Evolutionary conservation across 495 filamentous ascomycete species (phyloP).

Genomic region (Darksidea phi): DNA sequence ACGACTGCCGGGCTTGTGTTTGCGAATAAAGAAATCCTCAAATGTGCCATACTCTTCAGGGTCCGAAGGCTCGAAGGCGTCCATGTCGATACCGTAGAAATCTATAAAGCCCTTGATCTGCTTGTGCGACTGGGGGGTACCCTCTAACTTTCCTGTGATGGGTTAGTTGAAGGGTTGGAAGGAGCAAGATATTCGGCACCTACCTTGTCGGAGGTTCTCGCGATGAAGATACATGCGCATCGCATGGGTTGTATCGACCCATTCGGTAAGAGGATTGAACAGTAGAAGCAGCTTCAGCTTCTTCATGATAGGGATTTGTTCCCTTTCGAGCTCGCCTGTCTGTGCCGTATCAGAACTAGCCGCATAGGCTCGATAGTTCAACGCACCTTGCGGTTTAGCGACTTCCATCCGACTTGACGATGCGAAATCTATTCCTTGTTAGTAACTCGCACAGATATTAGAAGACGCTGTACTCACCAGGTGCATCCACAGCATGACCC

Average conservation of each 20-base stretch:
- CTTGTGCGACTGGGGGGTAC: slow-evolving; percentile 15
- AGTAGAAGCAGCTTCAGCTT: slow-evolving; percentile 47
- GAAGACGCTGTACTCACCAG: neutral
- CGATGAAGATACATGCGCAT: slow-evolving; percentile 44
- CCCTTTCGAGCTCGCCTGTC: slow-evolving; percentile 30
- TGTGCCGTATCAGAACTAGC: neutral
- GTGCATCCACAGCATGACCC: neutral
- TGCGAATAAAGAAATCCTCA: slow-evolving; percentile 52
- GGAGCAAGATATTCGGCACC: neutral
- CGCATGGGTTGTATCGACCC: slow-evolving; percentile 43
- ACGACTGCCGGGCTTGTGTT: slow-evolving; percentile 42
- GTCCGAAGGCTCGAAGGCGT: slow-evolving; percentile 42
- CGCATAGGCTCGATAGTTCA: slow-evolving; percentile 9
- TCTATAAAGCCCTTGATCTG: slow-evolving; percentile 45
- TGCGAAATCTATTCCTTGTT: neutral
- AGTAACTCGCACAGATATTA: neutral
- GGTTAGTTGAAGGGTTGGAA: neutral
- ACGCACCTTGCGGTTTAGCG: slow-evolving; percentile 35
- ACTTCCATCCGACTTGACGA: slow-evolving; percentile 12
- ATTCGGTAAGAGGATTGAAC: slow-evolving; percentile 47
- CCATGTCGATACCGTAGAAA: slow-evolving; percentile 46
- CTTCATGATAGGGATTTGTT: slow-evolving; percentile 46
- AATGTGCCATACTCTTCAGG: slow-evolving; percentile 38
- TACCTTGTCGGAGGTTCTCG: slow-evolving; percentile 15
- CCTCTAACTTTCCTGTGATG: neutral